Conservation (phyloP, 768 basidiomycete genomes). For the Rhizopogon roseolus region DNA sequence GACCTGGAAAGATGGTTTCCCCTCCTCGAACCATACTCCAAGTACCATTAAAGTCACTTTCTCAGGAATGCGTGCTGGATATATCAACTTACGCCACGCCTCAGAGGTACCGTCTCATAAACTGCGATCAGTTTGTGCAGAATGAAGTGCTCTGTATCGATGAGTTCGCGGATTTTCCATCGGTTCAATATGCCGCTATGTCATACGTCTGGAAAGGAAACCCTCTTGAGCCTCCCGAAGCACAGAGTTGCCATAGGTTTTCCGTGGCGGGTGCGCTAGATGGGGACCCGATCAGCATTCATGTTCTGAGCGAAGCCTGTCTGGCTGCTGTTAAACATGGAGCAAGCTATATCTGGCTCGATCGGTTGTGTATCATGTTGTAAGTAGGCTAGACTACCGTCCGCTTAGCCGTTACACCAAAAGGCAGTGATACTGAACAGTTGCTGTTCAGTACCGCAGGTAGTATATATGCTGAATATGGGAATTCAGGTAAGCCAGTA, state of each 20-base stretch:
- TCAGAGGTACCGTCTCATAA: not conserved
- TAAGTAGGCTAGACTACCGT: too few species aligned
- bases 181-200: not conserved
- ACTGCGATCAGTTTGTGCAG: not conserved
- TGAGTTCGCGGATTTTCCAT: not conserved
- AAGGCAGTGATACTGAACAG: too few species aligned
- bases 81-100: not conserved
- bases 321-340: not conserved
- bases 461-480: too few species aligned
- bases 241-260: not conserved
- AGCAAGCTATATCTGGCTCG: slow-evolving; percentile 2
- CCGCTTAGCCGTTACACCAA: too few species aligned
- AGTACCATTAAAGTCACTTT: too few species aligned
- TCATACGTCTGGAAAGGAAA: not conserved
- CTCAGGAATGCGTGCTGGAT: too few species aligned
- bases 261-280: not conserved
- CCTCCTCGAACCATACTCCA: too few species aligned
- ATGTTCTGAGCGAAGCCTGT: not conserved
- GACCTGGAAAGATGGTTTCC: too few species aligned
- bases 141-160: not conserved
- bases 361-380: slow-evolving; percentile 14
- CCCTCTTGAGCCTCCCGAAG: not conserved
- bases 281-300: not conserved
- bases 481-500: too few species aligned
- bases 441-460: too few species aligned